A percentile compares a stretch with the other conserved stretches of the same genome.
Evolutionary conservation across 768 basidiomycete genomes (phyloP).

Genomic region (Daedalea quercina): DNA sequence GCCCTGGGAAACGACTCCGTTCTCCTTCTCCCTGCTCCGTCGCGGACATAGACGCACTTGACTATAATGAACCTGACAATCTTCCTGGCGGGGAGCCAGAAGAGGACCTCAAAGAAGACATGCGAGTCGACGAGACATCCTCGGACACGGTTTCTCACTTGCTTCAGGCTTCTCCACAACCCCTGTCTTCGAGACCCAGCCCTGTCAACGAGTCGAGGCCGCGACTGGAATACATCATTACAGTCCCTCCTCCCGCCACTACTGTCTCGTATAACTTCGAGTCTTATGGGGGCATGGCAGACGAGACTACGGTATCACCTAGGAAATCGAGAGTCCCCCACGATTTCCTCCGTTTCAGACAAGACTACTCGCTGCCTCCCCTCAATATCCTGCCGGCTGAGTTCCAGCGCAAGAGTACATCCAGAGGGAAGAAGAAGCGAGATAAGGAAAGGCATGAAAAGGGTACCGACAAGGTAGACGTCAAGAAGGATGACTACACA

Average conservation of each 20-base stretch:
- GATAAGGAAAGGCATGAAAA: constrained; percentile 41
- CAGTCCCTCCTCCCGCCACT: constrained; percentile 1
- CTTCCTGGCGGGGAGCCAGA: neutral
- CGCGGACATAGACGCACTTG: neutral
- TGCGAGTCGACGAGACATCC: neutral
- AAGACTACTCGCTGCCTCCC: constrained; percentile 48
- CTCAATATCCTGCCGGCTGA: constrained; percentile 49
- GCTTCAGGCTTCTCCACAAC: neutral
- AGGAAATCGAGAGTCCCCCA: neutral
- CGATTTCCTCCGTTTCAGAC: constrained; percentile 25
- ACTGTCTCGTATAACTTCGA: neutral
- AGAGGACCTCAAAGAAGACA: neutral
- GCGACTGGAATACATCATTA: constrained; percentile 6
- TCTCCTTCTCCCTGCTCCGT: neutral
- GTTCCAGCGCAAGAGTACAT: constrained; percentile 42
- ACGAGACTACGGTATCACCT: neutral
- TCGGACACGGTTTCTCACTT: constrained; percentile 2
- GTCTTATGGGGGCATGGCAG: neutral
- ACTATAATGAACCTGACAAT: neutral
- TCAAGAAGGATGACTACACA: constrained; percentile 52
- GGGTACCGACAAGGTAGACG: constrained; percentile 31
- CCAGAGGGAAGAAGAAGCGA: constrained; percentile 43
- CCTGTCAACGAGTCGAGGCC: neutral
- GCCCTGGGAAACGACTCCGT: neutral
- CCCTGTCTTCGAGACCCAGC: neutral